phyloP scores from a whole-genome alignment of 2,329 filamentous ascomycete species.

The Colletotrichum paranaense region DNA sequence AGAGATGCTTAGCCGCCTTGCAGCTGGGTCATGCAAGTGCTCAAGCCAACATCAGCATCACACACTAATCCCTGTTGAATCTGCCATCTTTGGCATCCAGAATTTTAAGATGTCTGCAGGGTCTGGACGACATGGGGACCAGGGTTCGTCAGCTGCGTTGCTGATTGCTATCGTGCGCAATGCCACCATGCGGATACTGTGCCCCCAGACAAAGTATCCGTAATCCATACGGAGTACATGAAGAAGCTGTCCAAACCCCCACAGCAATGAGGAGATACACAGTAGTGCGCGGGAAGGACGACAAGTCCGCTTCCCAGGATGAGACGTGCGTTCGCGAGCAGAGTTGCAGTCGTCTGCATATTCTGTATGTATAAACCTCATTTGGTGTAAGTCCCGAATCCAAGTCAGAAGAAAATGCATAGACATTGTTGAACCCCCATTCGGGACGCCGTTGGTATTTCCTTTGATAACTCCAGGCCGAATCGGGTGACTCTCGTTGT shows the following conservation, averaged over 20 bases:
- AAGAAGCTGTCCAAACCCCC: slow-evolving; percentile 7
- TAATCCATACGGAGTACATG: background rate
- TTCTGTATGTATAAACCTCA: background rate
- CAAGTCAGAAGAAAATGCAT: background rate
- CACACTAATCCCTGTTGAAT: slow-evolving; percentile 30
- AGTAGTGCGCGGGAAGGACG: slow-evolving; percentile 7
- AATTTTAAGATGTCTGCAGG: slow-evolving; percentile 36
- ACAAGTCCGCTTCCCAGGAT: slow-evolving; percentile 8
- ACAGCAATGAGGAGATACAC: background rate
- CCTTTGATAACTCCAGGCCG: background rate
- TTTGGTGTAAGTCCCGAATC: background rate
- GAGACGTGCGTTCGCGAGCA: slow-evolving; percentile 1
- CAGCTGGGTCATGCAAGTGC: slow-evolving; percentile 37
- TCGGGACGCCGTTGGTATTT: background rate
- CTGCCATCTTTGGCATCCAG: slow-evolving; percentile 27
- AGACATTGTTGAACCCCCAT: background rate
- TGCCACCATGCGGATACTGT: slow-evolving; percentile 21
- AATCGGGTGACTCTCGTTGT: background rate
- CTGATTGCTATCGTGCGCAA: slow-evolving; percentile 24
- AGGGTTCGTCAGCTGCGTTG: slow-evolving; percentile 17
- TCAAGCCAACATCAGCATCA: slow-evolving; percentile 34
- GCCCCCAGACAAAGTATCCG: background rate
- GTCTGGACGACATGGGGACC: slow-evolving; percentile 32
- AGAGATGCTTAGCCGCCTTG: slow-evolving; percentile 38
- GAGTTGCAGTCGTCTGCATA: background rate